Base-by-base conservation (phyloP, 2,329 filamentous ascomycete species). In the Curvularia sp. region DNA sequence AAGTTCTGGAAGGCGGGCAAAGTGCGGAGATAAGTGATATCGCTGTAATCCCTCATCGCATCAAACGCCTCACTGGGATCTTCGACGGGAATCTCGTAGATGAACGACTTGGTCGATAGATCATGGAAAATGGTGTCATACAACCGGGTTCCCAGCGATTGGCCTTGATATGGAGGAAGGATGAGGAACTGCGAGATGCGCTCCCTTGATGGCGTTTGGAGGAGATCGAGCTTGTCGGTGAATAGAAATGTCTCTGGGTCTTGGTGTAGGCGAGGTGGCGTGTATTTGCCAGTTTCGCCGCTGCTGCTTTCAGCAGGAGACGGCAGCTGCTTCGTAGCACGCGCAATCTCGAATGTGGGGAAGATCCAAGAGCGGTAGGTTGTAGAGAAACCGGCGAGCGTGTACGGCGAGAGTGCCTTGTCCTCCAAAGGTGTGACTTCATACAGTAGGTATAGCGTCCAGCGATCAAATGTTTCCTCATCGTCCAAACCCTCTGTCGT, bases 181-280 rank as follows among this genome's bases (percentile, higher is more conserved):
- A 99, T 89, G 60, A 99, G 74, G 77, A 98, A 98, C 75, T 99
- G 95, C 0, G 94, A 96, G 64, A 99, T 91, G 44, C 96, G 86
- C 59, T 92, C 87, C 39, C 94, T 88, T 68, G 89, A 90, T 12
- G 91, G 89, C 2, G 93, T 83, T 49, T 88, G 80, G 4, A 83
- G 85, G 76, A 63, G 89, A 81, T 75, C 54, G 20, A 76, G 65
- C 31, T 63, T 63, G 15, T 72, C 66, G 30, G 60, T 72, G 57
- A 75, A 71, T n/a, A 69, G 65, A 31, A 68, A 67, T 1, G 72
- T 74, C 9, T 70, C 61, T 5, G 73, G 66, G 39, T 75, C 69
- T 49, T 71, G 65, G 1, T 69, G 66, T 33, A 75, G 52, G 22
- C 63, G 63, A 5, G 67, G 65, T 38, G 69, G 67, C 10, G 63